phyloP scores from a whole-genome alignment of 139 green algal genomes.

The Penium margaritaceum region DNA sequence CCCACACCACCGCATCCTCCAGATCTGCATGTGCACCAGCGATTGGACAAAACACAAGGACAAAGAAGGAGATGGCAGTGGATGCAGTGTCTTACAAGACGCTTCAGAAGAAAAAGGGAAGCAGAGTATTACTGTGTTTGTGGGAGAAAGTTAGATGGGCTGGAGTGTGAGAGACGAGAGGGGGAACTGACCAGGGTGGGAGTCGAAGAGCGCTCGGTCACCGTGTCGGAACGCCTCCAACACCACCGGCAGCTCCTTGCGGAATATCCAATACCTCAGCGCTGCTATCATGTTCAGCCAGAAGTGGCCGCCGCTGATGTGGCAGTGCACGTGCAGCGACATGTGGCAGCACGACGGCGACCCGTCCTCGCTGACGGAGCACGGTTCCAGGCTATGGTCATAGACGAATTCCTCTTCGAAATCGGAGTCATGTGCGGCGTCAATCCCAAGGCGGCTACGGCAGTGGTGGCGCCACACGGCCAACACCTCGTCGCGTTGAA shows the following conservation, averaged over 20 bases:
- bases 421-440: too few relatives aligned
- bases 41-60: too few relatives aligned
- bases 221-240: constrained; percentile 36
- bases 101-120: too few relatives aligned
- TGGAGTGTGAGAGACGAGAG: too few relatives aligned
- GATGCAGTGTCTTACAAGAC: too few relatives aligned
- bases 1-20: constrained; percentile 13
- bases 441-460: too few relatives aligned
- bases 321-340: constrained; percentile 39
- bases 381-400: too few relatives aligned
- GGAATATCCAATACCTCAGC: constrained; percentile 28
- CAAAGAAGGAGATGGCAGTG: too few relatives aligned
- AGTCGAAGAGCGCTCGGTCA: constrained; percentile 26
- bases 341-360: constrained; percentile 3
- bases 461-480: constrained; percentile 15
- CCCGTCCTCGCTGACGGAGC: too few relatives aligned
- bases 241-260: constrained; percentile 36
- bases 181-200: constrained; percentile 30
- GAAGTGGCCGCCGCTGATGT: constrained; percentile 33
- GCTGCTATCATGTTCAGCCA: constrained; percentile 28
- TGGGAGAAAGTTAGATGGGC: too few relatives aligned
- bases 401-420: too few relatives aligned
- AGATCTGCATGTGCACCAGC: constrained; percentile 28
- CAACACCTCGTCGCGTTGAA: constrained; percentile 31
- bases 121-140: too few relatives aligned